Percentiles rank a stretch among this genome's conserved stretches.
phyloP scores from a whole-genome alignment of 2,329 filamentous ascomycete genomes.

The Trichophyton rubrum region DNA sequence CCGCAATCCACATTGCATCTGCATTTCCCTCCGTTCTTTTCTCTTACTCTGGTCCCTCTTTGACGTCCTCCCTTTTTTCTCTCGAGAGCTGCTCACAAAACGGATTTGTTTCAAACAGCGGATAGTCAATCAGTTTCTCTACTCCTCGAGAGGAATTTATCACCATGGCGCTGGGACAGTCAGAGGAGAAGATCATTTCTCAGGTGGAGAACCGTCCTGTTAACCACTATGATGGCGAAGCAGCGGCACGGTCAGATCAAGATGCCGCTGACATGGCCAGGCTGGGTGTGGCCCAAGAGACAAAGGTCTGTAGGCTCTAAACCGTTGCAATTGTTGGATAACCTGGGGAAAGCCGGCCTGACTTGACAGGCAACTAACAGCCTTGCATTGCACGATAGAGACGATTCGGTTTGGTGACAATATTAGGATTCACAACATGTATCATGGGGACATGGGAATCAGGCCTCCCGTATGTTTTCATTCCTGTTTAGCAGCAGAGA shows the following conservation, averaged over 20 bases:
- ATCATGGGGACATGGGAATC: conserved; percentile 5
- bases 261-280: conserved; percentile 3
- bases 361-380: not conserved
- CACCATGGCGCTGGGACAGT: not conserved
- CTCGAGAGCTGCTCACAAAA: too few species aligned
- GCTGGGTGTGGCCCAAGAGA: conserved; percentile 1
- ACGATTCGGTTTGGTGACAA: conserved; percentile 4
- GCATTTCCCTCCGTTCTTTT: not conserved
- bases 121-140: too few species aligned
- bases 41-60: not conserved
- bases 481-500: not conserved
- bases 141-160: not conserved
- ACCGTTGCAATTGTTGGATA: not conserved
- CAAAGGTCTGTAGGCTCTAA: not conserved
- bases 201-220: not conserved
- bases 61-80: not conserved
- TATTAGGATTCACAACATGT: conserved; percentile 4
- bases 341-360: not conserved
- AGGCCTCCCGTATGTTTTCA: not conserved
- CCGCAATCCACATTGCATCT: not conserved
- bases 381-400: not conserved
- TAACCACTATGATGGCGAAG: not conserved
- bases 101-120: too few species aligned
- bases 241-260: not conserved
- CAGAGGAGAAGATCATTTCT: not conserved